Base-by-base conservation (phyloP, 1,139 yeast species). In the Geotrichum fermentans region DNA sequence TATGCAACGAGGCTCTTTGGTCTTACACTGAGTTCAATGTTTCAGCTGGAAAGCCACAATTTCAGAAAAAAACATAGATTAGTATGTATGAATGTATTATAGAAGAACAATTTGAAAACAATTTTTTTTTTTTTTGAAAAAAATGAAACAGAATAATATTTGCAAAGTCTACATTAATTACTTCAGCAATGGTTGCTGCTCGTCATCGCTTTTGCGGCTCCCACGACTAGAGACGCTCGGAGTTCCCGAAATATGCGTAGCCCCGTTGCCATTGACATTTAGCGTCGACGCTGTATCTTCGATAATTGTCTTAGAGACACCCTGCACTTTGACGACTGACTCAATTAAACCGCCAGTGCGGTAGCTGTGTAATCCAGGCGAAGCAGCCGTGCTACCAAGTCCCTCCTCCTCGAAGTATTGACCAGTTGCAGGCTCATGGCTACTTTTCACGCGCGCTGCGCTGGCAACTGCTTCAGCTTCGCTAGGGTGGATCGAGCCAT, bases 291-390 rank as follows among this genome's bases (percentile, higher is more conserved):
- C 48, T 4, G 45, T 43, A 21, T 78, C 80, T 60, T 83, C 90
- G 62, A 89, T 88, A 55, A 89, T 85, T 5, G 95, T 87, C 70
- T 89, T 89, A 59, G 80, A 83, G 16, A 87, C 87, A 48, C 96
- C 97, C 59, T 83, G 82, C 21, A 85, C 86, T 50, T 83, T 85
- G 33, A 88, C 80, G n/a, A 88, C 83, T 39, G 86, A 80, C 66
- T 89, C 96, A 52, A 86, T 78, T 51, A 88, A 82, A 2, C 95
- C 92, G 39, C 88, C 85, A 3, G 84, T 59, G 37, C 68, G 58
- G 47, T 60, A 62, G 35, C 61, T 60, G 59, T 59, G 67, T 30
- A 57, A 35, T 39, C 58, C 65, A 7, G 58, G 57, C 30, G 37
- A 47, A 41, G 54, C 52, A n/a, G 48, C 43, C 1, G 46, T 43